Base-by-base conservation (phyloP, 306 rosid genomes). In the Vicia faba region DNA sequence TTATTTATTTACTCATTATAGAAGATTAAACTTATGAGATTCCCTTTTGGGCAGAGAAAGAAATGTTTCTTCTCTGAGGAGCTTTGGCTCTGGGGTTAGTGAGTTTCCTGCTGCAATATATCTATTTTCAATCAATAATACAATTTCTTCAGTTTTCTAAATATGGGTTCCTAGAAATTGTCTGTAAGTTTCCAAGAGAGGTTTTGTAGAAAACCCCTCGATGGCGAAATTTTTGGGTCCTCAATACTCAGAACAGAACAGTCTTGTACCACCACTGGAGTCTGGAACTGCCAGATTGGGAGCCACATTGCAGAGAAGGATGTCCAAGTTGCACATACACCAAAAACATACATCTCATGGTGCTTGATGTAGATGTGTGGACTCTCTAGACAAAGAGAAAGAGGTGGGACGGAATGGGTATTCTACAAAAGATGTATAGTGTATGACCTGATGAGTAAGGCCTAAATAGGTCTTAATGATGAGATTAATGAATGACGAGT, bases 381-480 rank as follows among this genome's bases (percentile, higher is more conserved):
- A 19, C 13, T 23, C 14, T 53, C 3, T 5, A 50, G 57, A 50
- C 57, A 50, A 50, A 5, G 29, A 4, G 14, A 53, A 53, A 9
- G 9, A 23, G 59, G 59, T 5, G 18, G 3, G 33, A 50, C 59
- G 11, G 15, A 53, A 53, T 19, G 29, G 7, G 33, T 5, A 19
- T 49, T 16, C 25, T 50, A 3, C 28, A 50, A 50, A 50, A 6
- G 1, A 2, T 13, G 29, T 16, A 8, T 50, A 7, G 12, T 50
- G 25, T 11, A 2, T 50, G 56, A 50, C 12, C 5, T 8, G 25
- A 50, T 19, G 56, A 1, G 26, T 16, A 9, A 9, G n/a, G 35
- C 59, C n/a, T n/a, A 53, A 53, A 53, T 19, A 53, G 59, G 59
- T 53, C 35, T 53, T 53, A 5, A 9, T 53, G n/a, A 53, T 10